Evolutionary conservation across 139 green algal species (phyloP), one percentile per base, ranked within the genome.

Genomic region (Chlorella sp.): DNA sequence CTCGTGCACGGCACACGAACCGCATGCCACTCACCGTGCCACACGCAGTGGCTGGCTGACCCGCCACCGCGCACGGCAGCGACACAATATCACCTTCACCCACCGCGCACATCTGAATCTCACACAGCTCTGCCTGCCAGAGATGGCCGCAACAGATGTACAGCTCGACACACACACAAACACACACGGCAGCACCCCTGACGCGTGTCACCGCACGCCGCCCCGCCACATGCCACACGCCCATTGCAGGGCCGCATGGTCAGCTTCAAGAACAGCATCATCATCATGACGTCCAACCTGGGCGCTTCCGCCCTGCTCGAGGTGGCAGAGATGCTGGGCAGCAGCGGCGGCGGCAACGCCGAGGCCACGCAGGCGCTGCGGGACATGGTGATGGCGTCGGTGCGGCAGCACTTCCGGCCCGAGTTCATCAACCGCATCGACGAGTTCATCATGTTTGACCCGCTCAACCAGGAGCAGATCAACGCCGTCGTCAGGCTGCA

Each of bases 341-440:
- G n/a, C n/a, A n/a, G n/a, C n/a, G n/a, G n/a, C n/a, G n/a, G n/a
- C n/a, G n/a, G n/a, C n/a, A n/a, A n/a, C n/a, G n/a, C n/a, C n/a
- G n/a, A n/a, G n/a, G n/a, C n/a, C n/a, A n/a, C n/a, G n/a, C 2
- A 65, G 34, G 65, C 32, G 0, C 27, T 72, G 32, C 42, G 42
- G 3, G 36, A 50, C 17, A 69, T 67, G 31, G 78, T 84, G 59
- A 84, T 84, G 78, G 35, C 33, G 24, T 50, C 69, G 50, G 69
- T 74, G n/a, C 91, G 93, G 55, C 74, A 62, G 2, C 80, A 94
- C 76, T 99, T 99, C 90, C 80, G 95, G 30, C 95, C 95, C n/a
- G 95, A 99, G 87, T 99, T 99, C 73, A 85, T 99, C 68, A 99
- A 99, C 86, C 86, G 95, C 68, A 88, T 99, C 36, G 95, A 99